phyloP scores from a whole-genome alignment of 1,284 basidiomycete genomes.

The Puccinia polysora region DNA sequence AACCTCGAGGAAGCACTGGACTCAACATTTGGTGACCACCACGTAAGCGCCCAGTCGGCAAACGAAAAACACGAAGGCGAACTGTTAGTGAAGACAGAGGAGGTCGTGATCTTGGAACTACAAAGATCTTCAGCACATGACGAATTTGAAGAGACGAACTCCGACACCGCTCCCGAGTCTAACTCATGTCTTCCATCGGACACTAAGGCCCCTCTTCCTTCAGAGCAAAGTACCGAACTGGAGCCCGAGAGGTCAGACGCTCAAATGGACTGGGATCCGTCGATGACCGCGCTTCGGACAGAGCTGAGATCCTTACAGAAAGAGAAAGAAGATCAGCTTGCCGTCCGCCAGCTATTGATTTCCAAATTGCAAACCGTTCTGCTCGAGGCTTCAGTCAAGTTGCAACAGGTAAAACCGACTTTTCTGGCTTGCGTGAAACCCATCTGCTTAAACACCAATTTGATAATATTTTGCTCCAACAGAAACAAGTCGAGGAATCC shows the following conservation, averaged over 20 bases:
- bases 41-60: no score
- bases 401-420: neutral
- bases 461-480: neutral
- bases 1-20: neutral
- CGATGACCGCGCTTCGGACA: neutral
- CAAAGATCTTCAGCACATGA: neutral
- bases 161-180: neutral
- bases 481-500: constrained; percentile 4
- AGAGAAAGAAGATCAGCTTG: constrained; percentile 16
- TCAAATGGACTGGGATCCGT: neutral
- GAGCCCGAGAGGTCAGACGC: neutral
- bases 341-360: neutral
- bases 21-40: no score
- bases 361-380: neutral
- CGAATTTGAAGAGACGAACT: neutral
- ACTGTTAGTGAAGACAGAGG: neutral
- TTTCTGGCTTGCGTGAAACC: no score
- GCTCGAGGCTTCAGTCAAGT: neutral
- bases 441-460: neutral
- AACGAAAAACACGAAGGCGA: constrained; percentile 11
- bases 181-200: neutral
- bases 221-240: neutral
- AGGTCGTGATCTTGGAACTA: neutral
- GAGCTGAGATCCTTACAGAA: constrained; percentile 12
- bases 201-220: neutral